Evolutionary conservation across 805 yeast species (phyloP).

Genomic region (Wickerhamomyces tratensis): DNA sequence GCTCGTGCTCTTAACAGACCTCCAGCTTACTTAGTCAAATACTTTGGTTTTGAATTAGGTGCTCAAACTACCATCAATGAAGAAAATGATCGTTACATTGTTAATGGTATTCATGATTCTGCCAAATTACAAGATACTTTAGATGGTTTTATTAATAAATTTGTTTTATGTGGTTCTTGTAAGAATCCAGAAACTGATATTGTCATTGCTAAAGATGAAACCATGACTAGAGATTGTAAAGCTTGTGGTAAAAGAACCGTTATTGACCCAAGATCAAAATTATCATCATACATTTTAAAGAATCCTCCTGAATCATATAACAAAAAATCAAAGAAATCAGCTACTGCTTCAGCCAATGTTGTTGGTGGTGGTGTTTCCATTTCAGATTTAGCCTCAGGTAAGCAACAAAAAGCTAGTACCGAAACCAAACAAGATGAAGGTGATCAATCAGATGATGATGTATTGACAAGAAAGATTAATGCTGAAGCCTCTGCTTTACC

Average conservation of each 20-base stretch:
- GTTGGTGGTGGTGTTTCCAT: conserved; percentile 82
- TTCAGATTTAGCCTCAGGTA: conserved; percentile 63
- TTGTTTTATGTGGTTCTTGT: conserved; percentile 90
- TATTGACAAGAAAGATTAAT: conserved; percentile 65
- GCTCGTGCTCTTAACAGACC: conserved; percentile 94
- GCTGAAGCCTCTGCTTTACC: conserved; percentile 73
- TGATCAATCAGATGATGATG: conserved; percentile 55
- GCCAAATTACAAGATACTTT: conserved; percentile 84
- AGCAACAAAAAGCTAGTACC: conserved; percentile 16
- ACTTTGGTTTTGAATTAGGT: conserved; percentile 93
- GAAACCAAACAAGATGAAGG: conserved; percentile 29
- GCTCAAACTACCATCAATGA: conserved; percentile 87
- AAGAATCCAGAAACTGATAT: conserved; percentile 97
- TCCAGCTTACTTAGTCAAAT: conserved; percentile 83
- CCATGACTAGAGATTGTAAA: conserved; percentile 85
- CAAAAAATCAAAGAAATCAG: conserved; percentile 64
- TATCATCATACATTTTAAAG: conserved; percentile 79
- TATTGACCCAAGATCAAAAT: conserved; percentile 79
- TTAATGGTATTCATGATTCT: conserved; percentile 92
- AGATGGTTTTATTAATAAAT: conserved; percentile 89
- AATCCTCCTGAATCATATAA: conserved; percentile 70
- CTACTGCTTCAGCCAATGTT: conserved; percentile 83
- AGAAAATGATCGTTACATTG: conserved; percentile 75
- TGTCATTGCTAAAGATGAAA: conserved; percentile 63
- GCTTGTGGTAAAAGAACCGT: conserved; percentile 92